Evolutionary conservation across 108 stramenopile genomes (phyloP).

Genomic region (Parmales sp.): DNA sequence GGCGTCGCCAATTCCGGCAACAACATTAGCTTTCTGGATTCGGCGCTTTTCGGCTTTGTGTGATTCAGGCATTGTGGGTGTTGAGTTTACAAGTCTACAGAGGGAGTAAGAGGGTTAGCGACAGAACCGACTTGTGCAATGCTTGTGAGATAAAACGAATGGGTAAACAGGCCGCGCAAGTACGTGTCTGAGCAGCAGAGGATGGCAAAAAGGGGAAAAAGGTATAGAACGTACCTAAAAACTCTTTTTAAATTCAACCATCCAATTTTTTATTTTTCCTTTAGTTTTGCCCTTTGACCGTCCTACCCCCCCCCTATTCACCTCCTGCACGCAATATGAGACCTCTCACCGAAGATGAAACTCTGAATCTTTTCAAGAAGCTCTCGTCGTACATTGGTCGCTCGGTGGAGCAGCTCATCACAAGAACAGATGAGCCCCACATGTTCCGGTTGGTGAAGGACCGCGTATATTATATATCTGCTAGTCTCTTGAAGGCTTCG

Average conservation of each 20-base stretch:
- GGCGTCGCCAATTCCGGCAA: constrained; percentile 44
- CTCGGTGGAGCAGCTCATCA: constrained; percentile 78
- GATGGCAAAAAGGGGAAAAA: too few relatives aligned
- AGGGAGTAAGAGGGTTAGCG: too few relatives aligned
- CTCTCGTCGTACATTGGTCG: constrained; percentile 93
- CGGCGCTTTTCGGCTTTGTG: constrained; percentile 17
- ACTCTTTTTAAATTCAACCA: too few relatives aligned
- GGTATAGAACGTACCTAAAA: too few relatives aligned
- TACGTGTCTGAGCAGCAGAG: too few relatives aligned
- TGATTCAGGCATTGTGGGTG: constrained; percentile 22
- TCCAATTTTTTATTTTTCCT: too few relatives aligned
- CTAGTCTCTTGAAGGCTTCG: constrained; percentile 69
- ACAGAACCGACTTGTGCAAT: too few relatives aligned
- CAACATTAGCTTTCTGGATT: constrained; percentile 32
- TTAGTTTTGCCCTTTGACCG: too few relatives aligned
- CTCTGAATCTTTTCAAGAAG: constrained; percentile 88
- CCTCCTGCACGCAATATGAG: too few relatives aligned
- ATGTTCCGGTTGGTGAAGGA: constrained; percentile 53
- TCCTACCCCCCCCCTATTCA: too few relatives aligned
- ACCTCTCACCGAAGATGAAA: constrained; percentile 96
- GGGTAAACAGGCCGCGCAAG: too few relatives aligned
- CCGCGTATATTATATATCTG: constrained; percentile 90
- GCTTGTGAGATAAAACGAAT: too few relatives aligned
- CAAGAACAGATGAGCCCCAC: constrained; percentile 66
- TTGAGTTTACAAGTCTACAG: not conserved